These are phyloP conservation scores for Lojkania enalia DNA, from an alignment of 2,329 filamentous ascomycete species.

Conservation along the genomic window DNA sequence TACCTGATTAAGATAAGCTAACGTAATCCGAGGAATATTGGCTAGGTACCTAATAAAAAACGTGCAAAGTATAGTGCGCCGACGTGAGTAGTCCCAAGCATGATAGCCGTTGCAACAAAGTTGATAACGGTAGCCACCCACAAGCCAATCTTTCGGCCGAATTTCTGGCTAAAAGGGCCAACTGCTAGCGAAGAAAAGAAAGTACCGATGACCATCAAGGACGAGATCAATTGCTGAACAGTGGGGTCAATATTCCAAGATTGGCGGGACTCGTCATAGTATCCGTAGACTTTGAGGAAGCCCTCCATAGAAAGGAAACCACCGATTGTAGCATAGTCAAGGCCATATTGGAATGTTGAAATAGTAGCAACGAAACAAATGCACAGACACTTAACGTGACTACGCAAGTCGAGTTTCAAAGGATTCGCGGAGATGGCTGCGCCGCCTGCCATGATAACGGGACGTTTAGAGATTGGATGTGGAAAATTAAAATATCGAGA, in stretches of 20 bases:
- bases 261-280: background rate
- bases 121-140: conserved; percentile 51
- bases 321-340: conserved; percentile 19
- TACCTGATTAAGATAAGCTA: conserved; percentile 30
- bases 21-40: background rate
- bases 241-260: conserved; percentile 35
- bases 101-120: conserved; percentile 40
- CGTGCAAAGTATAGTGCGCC: conserved; percentile 55
- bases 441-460: conserved; percentile 1
- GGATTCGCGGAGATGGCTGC: conserved; percentile 5
- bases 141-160: conserved; percentile 50
- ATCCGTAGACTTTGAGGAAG: conserved; percentile 12
- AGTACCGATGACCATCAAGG: conserved; percentile 34
- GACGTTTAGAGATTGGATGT: too few relatives aligned
- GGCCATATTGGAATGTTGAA: conserved; percentile 15
- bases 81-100: conserved; percentile 6
- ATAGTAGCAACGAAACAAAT: conserved; percentile 7
- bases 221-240: conserved; percentile 46
- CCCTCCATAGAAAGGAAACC: conserved; percentile 14
- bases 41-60: conserved; percentile 45
- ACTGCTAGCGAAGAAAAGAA: conserved; percentile 23
- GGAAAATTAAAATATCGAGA: too few relatives aligned
- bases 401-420: conserved; percentile 5
- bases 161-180: conserved; percentile 7
- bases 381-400: conserved; percentile 2